These are phyloP conservation scores for Aspergillus pseudoviridinutans DNA, from an alignment of 2,329 filamentous ascomycete genomes.

Conservation along the genomic window DNA sequence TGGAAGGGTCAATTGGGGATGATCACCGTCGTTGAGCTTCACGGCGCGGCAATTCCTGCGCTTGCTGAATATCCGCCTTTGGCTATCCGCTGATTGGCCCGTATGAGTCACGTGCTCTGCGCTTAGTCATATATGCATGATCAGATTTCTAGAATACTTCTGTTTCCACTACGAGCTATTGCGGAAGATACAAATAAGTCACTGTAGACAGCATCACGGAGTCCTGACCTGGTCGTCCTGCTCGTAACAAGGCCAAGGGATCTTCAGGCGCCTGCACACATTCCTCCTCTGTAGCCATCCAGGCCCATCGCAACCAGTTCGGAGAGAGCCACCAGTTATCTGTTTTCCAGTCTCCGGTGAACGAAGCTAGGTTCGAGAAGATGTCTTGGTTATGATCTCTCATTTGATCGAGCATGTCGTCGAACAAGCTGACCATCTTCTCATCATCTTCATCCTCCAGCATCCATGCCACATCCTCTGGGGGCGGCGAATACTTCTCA, in stretches of 20 bases:
- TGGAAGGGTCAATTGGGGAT: conserved; percentile 14
- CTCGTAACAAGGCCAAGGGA: conserved; percentile 28
- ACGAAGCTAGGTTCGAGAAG: conserved; percentile 13
- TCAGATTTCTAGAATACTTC: neutral
- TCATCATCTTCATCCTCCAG: conserved; percentile 28
- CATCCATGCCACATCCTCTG: conserved; percentile 28
- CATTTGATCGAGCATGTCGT: conserved; percentile 20
- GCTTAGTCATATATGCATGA: conserved; percentile 16
- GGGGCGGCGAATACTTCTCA: conserved; percentile 29
- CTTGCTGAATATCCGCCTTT: conserved; percentile 41
- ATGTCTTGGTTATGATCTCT: conserved; percentile 6
- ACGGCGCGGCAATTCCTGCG: conserved; percentile 32
- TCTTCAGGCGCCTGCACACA: conserved; percentile 32
- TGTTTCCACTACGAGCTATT: conserved; percentile 7
- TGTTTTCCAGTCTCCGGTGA: conserved; percentile 18
- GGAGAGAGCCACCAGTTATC: conserved; percentile 35
- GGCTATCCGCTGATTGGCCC: conserved; percentile 33
- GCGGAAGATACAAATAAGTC: conserved; percentile 36
- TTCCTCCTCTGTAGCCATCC: conserved; percentile 40
- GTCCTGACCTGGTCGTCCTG: conserved; percentile 10
- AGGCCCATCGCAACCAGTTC: conserved; percentile 42
- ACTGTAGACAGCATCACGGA: conserved; percentile 26
- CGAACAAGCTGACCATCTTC: conserved; percentile 16
- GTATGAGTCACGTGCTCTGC: conserved; percentile 22
- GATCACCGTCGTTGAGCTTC: conserved; percentile 25